Evolutionary conservation across 441 rosid genomes (phyloP).

Genomic region (Brassica hybrid): DNA sequence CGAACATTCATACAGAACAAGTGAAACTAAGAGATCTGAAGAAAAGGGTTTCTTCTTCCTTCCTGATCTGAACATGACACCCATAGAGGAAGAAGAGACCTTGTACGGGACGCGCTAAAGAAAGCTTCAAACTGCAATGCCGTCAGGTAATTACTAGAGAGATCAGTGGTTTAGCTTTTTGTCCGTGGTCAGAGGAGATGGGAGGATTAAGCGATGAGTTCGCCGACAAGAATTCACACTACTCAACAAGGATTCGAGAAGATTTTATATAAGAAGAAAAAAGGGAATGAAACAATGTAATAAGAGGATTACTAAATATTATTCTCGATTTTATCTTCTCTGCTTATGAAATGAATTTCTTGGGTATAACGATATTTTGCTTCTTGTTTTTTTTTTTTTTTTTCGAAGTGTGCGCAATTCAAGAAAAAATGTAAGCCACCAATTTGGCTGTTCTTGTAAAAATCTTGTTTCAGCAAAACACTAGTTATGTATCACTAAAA

Average conservation of each 20-base stretch:
- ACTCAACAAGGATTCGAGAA: not conserved
- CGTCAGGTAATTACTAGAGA: conserved; percentile 10
- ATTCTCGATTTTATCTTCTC: conserved; percentile 1
- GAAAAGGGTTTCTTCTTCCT: conserved; percentile 44
- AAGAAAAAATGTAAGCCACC: conserved; percentile 10
- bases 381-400: conserved; percentile 9
- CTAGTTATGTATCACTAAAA: not conserved
- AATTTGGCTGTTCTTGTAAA: not conserved
- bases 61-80: conserved; percentile 83
- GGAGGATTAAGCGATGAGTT: not conserved
- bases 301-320: conserved; percentile 18
- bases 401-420: not conserved
- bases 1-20: conserved; percentile 12
- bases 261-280: not conserved
- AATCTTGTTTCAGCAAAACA: not conserved
- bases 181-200: conserved; percentile 20
- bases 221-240: not conserved
- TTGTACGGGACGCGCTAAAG: conserved; percentile 42
- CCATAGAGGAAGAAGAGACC: conserved; percentile 40
- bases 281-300: conserved; percentile 14
- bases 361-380: conserved; percentile 12
- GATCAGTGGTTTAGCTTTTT: conserved; percentile 18
- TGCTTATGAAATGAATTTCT: not conserved
- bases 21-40: not conserved
- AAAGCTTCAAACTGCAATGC: not conserved